phyloP scores from a whole-genome alignment of 495 filamentous ascomycete genomes.

The Aspergillus panamensis region DNA sequence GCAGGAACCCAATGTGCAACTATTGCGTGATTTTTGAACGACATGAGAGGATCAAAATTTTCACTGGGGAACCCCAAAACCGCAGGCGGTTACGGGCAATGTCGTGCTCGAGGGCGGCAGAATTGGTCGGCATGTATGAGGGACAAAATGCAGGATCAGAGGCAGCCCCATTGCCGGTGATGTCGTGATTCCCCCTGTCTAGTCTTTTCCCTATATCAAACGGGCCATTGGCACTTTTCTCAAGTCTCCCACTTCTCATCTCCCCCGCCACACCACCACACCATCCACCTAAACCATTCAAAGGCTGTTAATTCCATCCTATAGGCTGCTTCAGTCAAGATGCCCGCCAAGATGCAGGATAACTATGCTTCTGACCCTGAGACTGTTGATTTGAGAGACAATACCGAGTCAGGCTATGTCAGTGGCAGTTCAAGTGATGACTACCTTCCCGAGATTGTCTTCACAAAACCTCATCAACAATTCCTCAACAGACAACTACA shows the following conservation, averaged over 20 bases:
- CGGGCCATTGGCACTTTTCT: constrained; percentile 25
- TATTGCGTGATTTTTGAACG: constrained; percentile 41
- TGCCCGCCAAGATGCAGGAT: constrained; percentile 41
- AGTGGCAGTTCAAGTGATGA: constrained; percentile 66
- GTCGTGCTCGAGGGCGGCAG: constrained; percentile 38
- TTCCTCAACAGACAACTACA: constrained; percentile 87
- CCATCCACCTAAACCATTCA: not conserved
- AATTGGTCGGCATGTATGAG: constrained; percentile 28
- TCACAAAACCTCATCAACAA: constrained; percentile 84
- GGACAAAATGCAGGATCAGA: constrained; percentile 28
- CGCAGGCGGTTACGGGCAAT: constrained; percentile 37
- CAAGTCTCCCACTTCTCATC: constrained; percentile 17
- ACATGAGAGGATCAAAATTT: constrained; percentile 28
- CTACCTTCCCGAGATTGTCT: constrained; percentile 70
- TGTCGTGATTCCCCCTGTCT: constrained; percentile 38
- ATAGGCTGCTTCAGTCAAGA: constrained; percentile 24
- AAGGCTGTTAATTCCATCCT: constrained; percentile 4
- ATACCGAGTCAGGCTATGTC: constrained; percentile 83
- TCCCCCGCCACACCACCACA: constrained; percentile 12
- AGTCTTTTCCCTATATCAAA: constrained; percentile 32
- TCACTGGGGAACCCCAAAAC: constrained; percentile 17
- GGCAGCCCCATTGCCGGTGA: constrained; percentile 24
- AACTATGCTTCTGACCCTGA: constrained; percentile 43
- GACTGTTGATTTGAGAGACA: constrained; percentile 34
- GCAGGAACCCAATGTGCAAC: constrained; percentile 30